phyloP scores from a whole-genome alignment of 2,329 filamentous ascomycete species.

The Pseudocercospora cruenta region DNA sequence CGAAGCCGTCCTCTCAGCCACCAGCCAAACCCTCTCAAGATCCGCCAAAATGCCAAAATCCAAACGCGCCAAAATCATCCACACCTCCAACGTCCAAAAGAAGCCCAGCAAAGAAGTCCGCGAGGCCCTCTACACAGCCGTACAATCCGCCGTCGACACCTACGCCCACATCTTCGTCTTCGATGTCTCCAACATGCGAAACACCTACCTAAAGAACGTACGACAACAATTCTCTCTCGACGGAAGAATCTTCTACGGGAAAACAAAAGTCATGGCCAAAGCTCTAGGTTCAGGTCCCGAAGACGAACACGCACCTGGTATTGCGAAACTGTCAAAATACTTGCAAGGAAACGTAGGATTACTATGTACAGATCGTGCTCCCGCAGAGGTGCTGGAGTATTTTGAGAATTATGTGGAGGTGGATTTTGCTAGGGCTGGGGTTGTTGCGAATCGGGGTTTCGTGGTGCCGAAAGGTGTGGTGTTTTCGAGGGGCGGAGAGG shows the following conservation, averaged over 20 bases:
- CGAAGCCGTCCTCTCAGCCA: neutral
- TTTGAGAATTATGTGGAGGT: constrained; percentile 73
- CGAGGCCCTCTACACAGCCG: constrained; percentile 82
- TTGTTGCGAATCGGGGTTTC: constrained; percentile 72
- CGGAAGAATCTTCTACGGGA: constrained; percentile 94
- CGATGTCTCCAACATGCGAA: constrained; percentile 94
- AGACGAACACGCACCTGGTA: constrained; percentile 78
- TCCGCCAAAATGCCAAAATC: constrained; percentile 83
- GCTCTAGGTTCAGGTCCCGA: constrained; percentile 75
- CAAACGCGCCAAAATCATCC: constrained; percentile 85
- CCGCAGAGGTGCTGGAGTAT: constrained; percentile 68
- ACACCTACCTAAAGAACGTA: constrained; percentile 91
- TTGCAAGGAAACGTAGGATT: constrained; percentile 84
- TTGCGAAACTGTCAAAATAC: constrained; percentile 69
- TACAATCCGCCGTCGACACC: constrained; percentile 80
- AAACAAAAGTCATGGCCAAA: constrained; percentile 98
- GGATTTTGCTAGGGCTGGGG: constrained; percentile 91
- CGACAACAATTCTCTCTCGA: constrained; percentile 78
- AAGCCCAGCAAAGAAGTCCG: constrained; percentile 85
- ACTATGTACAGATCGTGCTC: constrained; percentile 81
- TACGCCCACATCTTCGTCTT: constrained; percentile 95
- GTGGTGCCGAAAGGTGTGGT: constrained; percentile 82
- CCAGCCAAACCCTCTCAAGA: neutral
- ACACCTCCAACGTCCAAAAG: constrained; percentile 89
- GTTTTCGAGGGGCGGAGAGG: constrained; percentile 76